Percentiles rank a stretch among this genome's conserved stretches.
phyloP scores from a whole-genome alignment of 768 basidiomycete genomes.

The Rhizopogon salebrosus region DNA sequence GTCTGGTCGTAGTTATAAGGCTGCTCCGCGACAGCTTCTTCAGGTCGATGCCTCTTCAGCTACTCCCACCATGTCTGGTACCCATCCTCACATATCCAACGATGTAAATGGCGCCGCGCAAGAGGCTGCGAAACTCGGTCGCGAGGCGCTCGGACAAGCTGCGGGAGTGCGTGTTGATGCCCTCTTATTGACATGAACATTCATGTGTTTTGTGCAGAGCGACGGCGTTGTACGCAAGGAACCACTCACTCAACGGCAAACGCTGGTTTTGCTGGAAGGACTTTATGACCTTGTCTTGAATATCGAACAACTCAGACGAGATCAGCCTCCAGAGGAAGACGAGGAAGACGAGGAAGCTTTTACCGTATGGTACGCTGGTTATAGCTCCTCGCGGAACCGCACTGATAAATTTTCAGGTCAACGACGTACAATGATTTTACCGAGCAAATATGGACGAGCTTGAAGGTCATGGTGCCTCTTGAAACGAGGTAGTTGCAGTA shows the following conservation, averaged over 20 bases:
- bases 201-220: conserved; percentile 33
- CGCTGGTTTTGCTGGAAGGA: conserved; percentile 73
- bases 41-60: conserved; percentile 67
- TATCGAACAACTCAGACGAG: conserved; percentile 79
- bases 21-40: conserved; percentile 92
- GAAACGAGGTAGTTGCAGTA: conserved; percentile 70
- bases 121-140: conserved; percentile 72
- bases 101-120: conserved; percentile 57
- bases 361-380: conserved; percentile 38
- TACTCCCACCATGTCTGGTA: conserved; percentile 32
- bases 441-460: conserved; percentile 71
- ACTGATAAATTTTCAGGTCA: conserved; percentile 40
- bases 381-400: neutral
- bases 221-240: conserved; percentile 60
- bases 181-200: neutral
- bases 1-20: conserved; percentile 88
- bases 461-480: conserved; percentile 86
- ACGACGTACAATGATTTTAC: conserved; percentile 50
- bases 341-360: conserved; percentile 36
- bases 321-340: conserved; percentile 62
- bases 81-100: conserved; percentile 47
- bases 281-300: conserved; percentile 82
- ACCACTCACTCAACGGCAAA: conserved; percentile 75
- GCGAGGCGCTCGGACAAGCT: conserved; percentile 62
- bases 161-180: conserved; percentile 38